A percentile compares a stretch with the other conserved stretches of the same genome.
These are phyloP conservation scores for Fragilaria radians DNA, from an alignment of 108 stramenopile species.

Conservation along the genomic window DNA sequence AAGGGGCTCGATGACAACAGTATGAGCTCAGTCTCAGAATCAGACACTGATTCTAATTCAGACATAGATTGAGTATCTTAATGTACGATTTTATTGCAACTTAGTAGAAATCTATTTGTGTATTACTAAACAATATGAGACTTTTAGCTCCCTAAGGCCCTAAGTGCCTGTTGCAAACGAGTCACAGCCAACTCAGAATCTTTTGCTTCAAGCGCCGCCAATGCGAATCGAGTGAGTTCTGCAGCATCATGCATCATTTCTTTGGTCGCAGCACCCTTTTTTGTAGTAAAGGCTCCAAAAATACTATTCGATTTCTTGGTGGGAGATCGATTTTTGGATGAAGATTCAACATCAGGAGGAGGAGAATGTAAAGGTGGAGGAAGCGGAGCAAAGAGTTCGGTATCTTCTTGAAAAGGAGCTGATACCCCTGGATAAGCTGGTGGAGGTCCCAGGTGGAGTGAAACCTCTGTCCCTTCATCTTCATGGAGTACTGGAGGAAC, in stretches of 20 bases:
- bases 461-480: conserved; percentile 31
- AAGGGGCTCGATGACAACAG: background rate
- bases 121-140: background rate
- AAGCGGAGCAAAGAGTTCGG: conserved; percentile 12
- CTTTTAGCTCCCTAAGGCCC: conserved; percentile 24
- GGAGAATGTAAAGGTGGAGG: conserved; percentile 16
- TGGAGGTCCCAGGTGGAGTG: conserved; percentile 26
- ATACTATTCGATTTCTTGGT: conserved; percentile 22
- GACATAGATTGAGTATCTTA: too few relatives aligned
- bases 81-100: too few relatives aligned
- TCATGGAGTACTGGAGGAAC: conserved; percentile 10
- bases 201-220: conserved; percentile 71
- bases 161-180: conserved; percentile 70
- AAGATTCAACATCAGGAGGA: conserved; percentile 26
- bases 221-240: conserved; percentile 76
- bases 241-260: conserved; percentile 65
- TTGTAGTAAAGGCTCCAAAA: conserved; percentile 21
- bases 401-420: conserved; percentile 12
- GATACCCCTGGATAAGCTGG: conserved; percentile 21
- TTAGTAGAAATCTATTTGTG: too few relatives aligned
- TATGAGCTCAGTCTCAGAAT: conserved; percentile 1
- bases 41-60: background rate
- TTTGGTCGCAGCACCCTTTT: conserved; percentile 33
- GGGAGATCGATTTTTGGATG: too few relatives aligned
- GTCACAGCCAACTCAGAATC: conserved; percentile 68